A percentile compares a stretch with the other conserved stretches of the same genome.
phyloP scores from a whole-genome alignment of 1,284 basidiomycete species.

The Irpex sp. region DNA sequence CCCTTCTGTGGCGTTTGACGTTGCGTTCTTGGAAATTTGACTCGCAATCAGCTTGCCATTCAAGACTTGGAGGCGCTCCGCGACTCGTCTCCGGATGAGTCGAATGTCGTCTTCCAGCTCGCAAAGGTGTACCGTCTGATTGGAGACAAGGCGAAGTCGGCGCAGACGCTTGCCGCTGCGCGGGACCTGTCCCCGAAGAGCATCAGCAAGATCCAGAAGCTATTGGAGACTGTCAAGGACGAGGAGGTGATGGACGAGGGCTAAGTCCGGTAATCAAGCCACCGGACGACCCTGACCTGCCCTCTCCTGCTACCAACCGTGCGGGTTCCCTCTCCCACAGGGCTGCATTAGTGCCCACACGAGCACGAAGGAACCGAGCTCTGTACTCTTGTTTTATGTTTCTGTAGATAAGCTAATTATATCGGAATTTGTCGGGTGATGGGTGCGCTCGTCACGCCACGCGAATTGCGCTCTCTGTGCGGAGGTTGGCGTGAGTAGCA shows the following conservation, averaged over 20 bases:
- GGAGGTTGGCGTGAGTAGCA: neutral
- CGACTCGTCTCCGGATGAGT: slow-evolving; percentile 85
- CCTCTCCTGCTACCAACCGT: neutral
- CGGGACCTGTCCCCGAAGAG: slow-evolving; percentile 83
- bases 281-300: neutral
- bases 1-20: slow-evolving; percentile 16
- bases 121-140: slow-evolving; percentile 84
- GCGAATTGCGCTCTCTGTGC: neutral
- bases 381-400: neutral
- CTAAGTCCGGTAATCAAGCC: slow-evolving; percentile 21
- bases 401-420: slow-evolving; percentile 10
- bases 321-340: neutral
- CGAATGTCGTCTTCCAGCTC: slow-evolving; percentile 93
- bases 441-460: slow-evolving; percentile 2
- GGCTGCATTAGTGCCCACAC: neutral
- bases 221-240: slow-evolving; percentile 67
- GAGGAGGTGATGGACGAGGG: slow-evolving; percentile 78
- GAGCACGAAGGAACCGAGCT: neutral
- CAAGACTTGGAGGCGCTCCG: slow-evolving; percentile 76
- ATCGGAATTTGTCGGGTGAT: slow-evolving; percentile 13
- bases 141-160: slow-evolving; percentile 75
- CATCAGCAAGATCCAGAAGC: slow-evolving; percentile 70
- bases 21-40: slow-evolving; percentile 15
- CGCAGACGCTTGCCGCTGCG: slow-evolving; percentile 81
- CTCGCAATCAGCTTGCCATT: slow-evolving; percentile 62